Evolutionary conservation across 768 basidiomycete species (phyloP).

Genomic region (Tephrocybe sp.): DNA sequence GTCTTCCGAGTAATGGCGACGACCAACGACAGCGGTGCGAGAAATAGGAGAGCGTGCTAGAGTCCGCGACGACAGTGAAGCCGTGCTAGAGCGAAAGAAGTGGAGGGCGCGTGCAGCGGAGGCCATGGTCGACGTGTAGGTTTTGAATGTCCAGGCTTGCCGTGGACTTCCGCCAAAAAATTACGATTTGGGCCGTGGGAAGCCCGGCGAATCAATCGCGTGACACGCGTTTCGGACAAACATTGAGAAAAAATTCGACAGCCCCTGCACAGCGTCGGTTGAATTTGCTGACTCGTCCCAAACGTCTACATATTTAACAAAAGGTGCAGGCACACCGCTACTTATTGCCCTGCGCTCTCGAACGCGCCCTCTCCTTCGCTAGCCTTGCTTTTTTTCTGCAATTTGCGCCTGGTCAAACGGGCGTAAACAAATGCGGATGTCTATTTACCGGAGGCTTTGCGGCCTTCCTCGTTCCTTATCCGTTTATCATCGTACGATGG

Average conservation of each 20-base stretch:
- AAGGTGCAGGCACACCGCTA: slow-evolving; percentile 15
- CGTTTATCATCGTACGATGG: slow-evolving; percentile 37
- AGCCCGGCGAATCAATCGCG: slow-evolving; percentile 7
- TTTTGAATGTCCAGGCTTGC: slow-evolving; percentile 6
- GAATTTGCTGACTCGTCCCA: background rate
- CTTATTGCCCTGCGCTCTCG: background rate
- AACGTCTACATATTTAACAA: slow-evolving; percentile 1
- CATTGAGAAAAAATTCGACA: background rate
- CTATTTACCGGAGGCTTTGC: slow-evolving; percentile 15
- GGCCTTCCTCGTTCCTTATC: slow-evolving; percentile 28
- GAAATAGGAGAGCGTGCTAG: slow-evolving; percentile 36
- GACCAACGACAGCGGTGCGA: slow-evolving; percentile 24
- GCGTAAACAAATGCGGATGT: slow-evolving; percentile 25
- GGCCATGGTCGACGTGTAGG: slow-evolving; percentile 18
- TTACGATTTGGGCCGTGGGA: slow-evolving; percentile 12
- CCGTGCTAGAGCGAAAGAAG: slow-evolving; percentile 57
- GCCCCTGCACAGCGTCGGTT: background rate
- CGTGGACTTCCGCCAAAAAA: slow-evolving; percentile 19
- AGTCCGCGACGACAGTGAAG: slow-evolving; percentile 50
- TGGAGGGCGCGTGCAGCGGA: slow-evolving; percentile 51
- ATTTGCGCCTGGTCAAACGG: slow-evolving; percentile 15
- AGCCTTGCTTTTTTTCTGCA: slow-evolving; percentile 2
- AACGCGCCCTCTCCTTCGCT: background rate
- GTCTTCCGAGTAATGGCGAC: slow-evolving; percentile 61
- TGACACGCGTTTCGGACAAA: slow-evolving; percentile 3